These are phyloP conservation scores for Colletotrichum simmondsii DNA, from an alignment of 2,329 filamentous ascomycete genomes.

Conservation along the genomic window DNA sequence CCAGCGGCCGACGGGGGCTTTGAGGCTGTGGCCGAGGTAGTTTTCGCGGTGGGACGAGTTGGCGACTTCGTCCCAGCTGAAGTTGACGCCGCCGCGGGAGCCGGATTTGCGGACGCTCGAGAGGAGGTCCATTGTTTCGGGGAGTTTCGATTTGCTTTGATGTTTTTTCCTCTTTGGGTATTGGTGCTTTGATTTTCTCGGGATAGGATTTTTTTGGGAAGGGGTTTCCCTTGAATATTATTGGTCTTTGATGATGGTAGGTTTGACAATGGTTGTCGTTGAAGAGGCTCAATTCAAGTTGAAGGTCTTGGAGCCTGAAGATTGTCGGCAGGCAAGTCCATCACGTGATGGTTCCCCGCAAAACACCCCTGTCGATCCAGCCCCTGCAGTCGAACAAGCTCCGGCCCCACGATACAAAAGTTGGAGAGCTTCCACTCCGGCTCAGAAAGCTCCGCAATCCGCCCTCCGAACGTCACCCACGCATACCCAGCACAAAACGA, in stretches of 20 bases:
- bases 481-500: background rate
- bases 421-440: conserved; percentile 22
- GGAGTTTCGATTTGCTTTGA: no score
- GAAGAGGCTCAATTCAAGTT: background rate
- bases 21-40: conserved; percentile 88
- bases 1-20: conserved; percentile 93
- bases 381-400: conserved; percentile 27
- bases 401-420: conserved; percentile 20
- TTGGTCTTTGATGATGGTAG: background rate
- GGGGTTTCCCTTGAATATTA: background rate
- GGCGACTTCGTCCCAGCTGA: conserved; percentile 96
- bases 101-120: conserved; percentile 91
- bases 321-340: background rate
- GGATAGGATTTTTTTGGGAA: no score
- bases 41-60: conserved; percentile 89
- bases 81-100: conserved; percentile 92
- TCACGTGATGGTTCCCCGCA: background rate
- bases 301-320: background rate
- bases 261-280: background rate
- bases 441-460: conserved; percentile 13
- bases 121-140: conserved; percentile 83
- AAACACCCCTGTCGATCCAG: background rate
- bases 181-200: background rate
- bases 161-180: background rate
- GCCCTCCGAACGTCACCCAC: background rate